These are phyloP conservation scores for Aspergillus leporis DNA, from an alignment of 495 filamentous ascomycete species.

Conservation along the genomic window DNA sequence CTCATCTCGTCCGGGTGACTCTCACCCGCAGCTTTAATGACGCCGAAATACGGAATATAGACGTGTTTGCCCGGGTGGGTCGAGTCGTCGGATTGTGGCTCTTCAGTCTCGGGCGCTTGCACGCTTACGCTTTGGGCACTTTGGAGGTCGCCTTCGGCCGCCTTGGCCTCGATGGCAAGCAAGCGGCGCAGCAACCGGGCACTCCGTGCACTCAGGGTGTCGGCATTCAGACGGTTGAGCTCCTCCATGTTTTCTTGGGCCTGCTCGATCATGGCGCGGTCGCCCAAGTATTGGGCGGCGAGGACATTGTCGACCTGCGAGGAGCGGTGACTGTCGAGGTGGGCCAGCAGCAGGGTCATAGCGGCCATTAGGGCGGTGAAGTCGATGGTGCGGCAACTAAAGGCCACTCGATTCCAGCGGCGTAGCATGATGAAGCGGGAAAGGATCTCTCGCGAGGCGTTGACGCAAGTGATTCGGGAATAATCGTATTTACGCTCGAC, in stretches of 20 bases:
- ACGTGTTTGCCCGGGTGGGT: too few relatives aligned
- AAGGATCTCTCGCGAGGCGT: constrained; percentile 49
- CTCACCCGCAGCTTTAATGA: constrained; percentile 19
- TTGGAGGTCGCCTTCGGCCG: constrained; percentile 22
- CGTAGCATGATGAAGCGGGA: constrained; percentile 42
- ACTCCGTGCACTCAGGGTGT: neutral
- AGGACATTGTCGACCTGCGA: constrained; percentile 26
- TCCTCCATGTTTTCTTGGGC: constrained; percentile 37
- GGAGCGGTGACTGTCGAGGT: constrained; percentile 26
- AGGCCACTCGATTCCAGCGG: constrained; percentile 26
- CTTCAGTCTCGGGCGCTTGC: constrained; percentile 13
- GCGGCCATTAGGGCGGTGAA: constrained; percentile 52
- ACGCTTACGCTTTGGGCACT: constrained; percentile 12
- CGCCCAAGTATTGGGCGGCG: constrained; percentile 39
- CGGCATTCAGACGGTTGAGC: constrained; percentile 5
- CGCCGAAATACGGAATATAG: constrained; percentile 44
- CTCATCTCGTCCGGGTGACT: too few relatives aligned
- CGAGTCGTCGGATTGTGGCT: constrained; percentile 11
- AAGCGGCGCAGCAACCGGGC: constrained; percentile 21
- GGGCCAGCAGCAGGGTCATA: constrained; percentile 31
- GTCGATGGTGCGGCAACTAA: constrained; percentile 51
- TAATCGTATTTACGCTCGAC: constrained; percentile 25
- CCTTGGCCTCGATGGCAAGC: constrained; percentile 25
- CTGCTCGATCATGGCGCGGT: constrained; percentile 46
- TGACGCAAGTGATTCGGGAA: constrained; percentile 41